phyloP scores from a whole-genome alignment of 2,329 filamentous ascomycete species.

The Fonsecaea multimorphosa region DNA sequence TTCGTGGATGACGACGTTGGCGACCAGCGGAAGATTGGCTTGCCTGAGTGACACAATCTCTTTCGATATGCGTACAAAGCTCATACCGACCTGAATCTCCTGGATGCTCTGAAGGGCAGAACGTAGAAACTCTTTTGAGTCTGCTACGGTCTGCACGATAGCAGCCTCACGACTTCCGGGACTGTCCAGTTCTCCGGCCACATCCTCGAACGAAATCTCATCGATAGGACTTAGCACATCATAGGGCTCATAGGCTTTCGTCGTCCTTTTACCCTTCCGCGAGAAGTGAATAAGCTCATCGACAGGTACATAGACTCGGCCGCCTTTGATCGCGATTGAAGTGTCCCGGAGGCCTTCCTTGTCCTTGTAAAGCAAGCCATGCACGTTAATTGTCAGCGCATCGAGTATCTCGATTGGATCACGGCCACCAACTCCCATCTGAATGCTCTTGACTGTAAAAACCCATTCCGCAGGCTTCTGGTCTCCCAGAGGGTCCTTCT shows the following conservation, averaged over 20 bases:
- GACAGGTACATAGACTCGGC: conserved; percentile 85
- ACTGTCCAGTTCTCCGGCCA: conserved; percentile 75
- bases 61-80: conserved; percentile 86
- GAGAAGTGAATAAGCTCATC: conserved; percentile 77
- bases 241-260: conserved; percentile 51
- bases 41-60: conserved; percentile 72
- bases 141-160: conserved; percentile 81
- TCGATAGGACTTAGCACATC: conserved; percentile 44
- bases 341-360: conserved; percentile 88
- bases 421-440: conserved; percentile 83
- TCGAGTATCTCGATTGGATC: conserved; percentile 90
- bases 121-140: conserved; percentile 89
- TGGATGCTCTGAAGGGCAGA: conserved; percentile 92
- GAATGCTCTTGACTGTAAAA: conserved; percentile 78
- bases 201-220: conserved; percentile 71
- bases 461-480: conserved; percentile 93
- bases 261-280: conserved; percentile 55
- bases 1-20: conserved; percentile 95
- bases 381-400: conserved; percentile 84
- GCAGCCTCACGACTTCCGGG: conserved; percentile 71
- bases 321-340: conserved; percentile 86
- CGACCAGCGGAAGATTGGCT: conserved; percentile 71
- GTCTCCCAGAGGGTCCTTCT: conserved; percentile 66
- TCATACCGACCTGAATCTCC: conserved; percentile 93
- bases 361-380: conserved; percentile 85